Conservation (phyloP, 169 alveolate genomes). For the Plasmodium inui region DNA sequence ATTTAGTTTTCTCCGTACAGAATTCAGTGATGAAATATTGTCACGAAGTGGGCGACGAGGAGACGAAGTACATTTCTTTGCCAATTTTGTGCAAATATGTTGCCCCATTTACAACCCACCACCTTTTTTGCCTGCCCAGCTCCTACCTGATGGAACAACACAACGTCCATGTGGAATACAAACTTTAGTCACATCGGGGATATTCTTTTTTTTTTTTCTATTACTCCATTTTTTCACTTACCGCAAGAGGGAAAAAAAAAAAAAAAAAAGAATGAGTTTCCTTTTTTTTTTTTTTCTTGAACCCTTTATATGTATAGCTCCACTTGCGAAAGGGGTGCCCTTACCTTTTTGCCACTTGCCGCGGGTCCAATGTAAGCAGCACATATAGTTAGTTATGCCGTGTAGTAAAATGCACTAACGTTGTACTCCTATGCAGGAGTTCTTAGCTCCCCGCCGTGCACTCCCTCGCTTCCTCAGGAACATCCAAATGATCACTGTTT, state of each 20-base stretch:
- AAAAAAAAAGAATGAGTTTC: background rate
- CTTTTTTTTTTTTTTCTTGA: no score
- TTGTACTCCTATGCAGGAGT: background rate
- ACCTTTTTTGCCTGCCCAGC: background rate
- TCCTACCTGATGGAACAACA: constrained; percentile 18
- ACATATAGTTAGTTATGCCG: background rate
- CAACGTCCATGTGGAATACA: constrained; percentile 33
- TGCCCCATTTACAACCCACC: background rate
- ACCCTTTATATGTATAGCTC: background rate
- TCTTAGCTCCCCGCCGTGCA: background rate
- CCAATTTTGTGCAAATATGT: background rate
- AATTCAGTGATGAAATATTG: background rate
- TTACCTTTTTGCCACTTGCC: background rate
- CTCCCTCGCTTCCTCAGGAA: background rate
- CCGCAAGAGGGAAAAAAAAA: background rate
- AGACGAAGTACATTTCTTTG: background rate
- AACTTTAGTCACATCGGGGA: background rate
- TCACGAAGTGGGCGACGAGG: background rate
- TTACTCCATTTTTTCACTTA: background rate
- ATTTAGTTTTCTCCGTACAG: background rate
- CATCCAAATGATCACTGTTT: background rate
- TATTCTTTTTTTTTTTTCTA: background rate
- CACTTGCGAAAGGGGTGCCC: background rate
- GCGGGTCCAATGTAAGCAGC: background rate
- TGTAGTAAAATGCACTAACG: background rate